Evolutionary conservation across 495 filamentous ascomycete species (phyloP), one percentile per base, ranked within the genome.

Genomic region (Hypoxylon crocopeplum): DNA sequence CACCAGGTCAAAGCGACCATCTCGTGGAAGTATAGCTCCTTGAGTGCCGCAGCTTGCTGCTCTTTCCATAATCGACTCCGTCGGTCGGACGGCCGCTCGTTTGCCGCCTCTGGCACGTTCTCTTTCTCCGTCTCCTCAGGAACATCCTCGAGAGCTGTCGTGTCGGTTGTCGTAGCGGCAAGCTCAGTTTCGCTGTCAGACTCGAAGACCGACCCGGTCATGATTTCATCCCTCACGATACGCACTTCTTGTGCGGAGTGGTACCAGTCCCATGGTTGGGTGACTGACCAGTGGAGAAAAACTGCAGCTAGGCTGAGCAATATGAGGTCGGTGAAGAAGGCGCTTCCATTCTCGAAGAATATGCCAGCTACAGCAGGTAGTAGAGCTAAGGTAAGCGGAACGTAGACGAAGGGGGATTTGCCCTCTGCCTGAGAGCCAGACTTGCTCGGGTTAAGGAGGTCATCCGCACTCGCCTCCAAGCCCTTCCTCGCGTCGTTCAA

Each of bases 221-320:
- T 70, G 16, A 57, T 62, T 56, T 78, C 71, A 10, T 86, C 79
- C 19, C 73, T 70, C 40, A 69, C 68, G 12, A 73, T 40, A 24
- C 82, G 78, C 19, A 87, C 68, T 29, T 84, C 71, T 68, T 94
- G 91, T 0, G 93, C 88, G 0, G 89, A 84, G 48, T 87, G 82
- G 74, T 97, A 97, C 93, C 93, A 97, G 51, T 92, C 85, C 93
- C 94, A 98, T 64, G 94, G 95, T 50, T 92, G 73, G 49, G 90
- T 86, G 5, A 97, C 87, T 15, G 90, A 92, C 93, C 92, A 97
- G 70, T 98, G 93, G 46, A 98, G 77, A 62, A 98, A 96, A 4
- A 97, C 81, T 0, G 87, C 88, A 0, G 88, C 88, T 42, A 98
- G 66, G 4, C 81, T 82, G 21, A 98, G 73, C 38, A 98, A 78